Conservation (phyloP, 208 protist species). For the Crithidia thermophila region DNA sequence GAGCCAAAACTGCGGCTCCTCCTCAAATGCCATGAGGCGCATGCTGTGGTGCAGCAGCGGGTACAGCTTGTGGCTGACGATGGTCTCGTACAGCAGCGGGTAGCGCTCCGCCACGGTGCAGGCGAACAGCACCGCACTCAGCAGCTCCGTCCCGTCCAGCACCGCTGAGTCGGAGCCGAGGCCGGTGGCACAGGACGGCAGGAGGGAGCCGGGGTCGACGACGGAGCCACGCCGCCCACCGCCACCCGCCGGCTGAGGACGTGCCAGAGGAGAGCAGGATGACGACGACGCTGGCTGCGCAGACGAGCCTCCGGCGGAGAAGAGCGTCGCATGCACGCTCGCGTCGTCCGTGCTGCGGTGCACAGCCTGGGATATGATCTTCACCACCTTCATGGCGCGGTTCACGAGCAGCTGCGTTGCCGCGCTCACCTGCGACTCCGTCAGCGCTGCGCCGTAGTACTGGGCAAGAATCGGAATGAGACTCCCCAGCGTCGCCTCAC, state of each 20-base stretch:
- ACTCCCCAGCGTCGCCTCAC: conserved; percentile 15
- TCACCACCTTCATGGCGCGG: conserved; percentile 25
- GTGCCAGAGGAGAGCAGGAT: neutral
- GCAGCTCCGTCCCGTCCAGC: conserved; percentile 35
- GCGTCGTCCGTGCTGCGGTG: conserved; percentile 19
- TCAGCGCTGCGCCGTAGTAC: conserved; percentile 27
- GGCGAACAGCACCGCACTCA: conserved; percentile 55
- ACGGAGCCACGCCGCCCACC: neutral
- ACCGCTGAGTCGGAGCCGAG: conserved; percentile 22
- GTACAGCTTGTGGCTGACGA: conserved; percentile 44
- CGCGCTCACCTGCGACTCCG: conserved; percentile 15
- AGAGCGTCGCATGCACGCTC: neutral
- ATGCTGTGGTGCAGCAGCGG: conserved; percentile 54
- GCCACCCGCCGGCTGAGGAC: neutral
- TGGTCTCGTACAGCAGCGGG: conserved; percentile 46
- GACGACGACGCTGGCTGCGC: neutral
- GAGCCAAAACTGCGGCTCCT: conserved; percentile 25
- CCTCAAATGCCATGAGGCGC: conserved; percentile 27
- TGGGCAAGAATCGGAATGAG: conserved; percentile 33
- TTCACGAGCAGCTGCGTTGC: conserved; percentile 33
- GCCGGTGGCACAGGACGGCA: conserved; percentile 2
- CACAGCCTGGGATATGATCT: conserved; percentile 11
- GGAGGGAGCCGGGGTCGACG: neutral
- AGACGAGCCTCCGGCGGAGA: neutral
- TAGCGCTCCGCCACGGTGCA: conserved; percentile 39